phyloP scores from a whole-genome alignment of 2,329 filamentous ascomycete genomes.

The Aspergillus alliaceus region DNA sequence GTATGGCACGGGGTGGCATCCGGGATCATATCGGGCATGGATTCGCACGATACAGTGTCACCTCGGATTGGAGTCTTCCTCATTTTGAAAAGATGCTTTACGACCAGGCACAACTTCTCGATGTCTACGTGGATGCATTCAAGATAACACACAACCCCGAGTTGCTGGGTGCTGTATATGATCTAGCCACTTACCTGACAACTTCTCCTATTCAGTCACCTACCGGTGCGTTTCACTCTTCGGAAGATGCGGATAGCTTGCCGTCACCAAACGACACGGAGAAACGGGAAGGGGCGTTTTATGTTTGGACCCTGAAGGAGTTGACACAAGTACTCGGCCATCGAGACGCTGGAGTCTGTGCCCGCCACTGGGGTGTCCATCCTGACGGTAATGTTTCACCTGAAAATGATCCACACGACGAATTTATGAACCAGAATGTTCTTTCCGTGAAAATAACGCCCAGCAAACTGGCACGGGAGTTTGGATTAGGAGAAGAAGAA shows the following conservation, averaged over 20 bases:
- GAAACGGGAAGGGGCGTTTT: conserved; percentile 88
- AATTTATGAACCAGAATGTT: conserved; percentile 93
- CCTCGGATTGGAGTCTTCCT: conserved; percentile 86
- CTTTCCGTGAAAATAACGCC: conserved; percentile 69
- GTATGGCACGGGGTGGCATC: conserved; percentile 72
- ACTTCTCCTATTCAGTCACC: conserved; percentile 65
- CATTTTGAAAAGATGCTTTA: conserved; percentile 98
- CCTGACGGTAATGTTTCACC: conserved; percentile 83
- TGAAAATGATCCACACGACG: conserved; percentile 83
- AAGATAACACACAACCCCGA: conserved; percentile 66
- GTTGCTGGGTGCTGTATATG: conserved; percentile 74
- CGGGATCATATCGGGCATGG: conserved; percentile 76
- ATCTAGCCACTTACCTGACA: conserved; percentile 84
- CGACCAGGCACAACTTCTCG: conserved; percentile 83
- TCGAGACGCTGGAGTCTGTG: conserved; percentile 70
- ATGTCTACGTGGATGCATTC: conserved; percentile 85
- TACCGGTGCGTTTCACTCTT: conserved; percentile 77
- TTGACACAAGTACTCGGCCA: conserved; percentile 73
- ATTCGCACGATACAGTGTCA: conserved; percentile 84
- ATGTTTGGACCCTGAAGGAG: conserved; percentile 89
- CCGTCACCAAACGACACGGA: conserved; percentile 73
- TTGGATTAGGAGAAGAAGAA: conserved; percentile 69
- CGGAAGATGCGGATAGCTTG: conserved; percentile 85
- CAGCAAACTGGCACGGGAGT: conserved; percentile 69
- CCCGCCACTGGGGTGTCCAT: conserved; percentile 80